Evolutionary conservation across 306 rosid species (phyloP), one percentile per base, ranked within the genome.

Genomic region (Sindora glabra): DNA sequence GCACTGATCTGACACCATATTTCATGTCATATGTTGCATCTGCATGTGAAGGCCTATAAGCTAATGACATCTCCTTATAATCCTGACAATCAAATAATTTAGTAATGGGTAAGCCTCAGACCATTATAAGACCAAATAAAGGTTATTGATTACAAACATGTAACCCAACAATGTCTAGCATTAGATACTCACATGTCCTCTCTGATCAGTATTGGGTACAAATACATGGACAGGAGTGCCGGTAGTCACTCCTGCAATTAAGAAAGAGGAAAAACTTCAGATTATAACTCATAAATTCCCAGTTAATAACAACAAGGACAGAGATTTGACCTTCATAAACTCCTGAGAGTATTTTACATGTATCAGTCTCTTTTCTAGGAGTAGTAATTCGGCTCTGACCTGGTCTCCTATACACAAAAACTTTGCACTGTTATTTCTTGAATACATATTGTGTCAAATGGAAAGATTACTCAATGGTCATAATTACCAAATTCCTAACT

Each of bases 301-400:
- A 19, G 33, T 4, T 36, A 37, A 39, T 12, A 48, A 58, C 13
- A n/a, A 44, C 23, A 51, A 8, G 48, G 46, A 74, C 36, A 13
- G 36, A 69, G 52, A 56, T 57, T 38, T 57, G 44, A 92, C 99
- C 97, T 70, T 84, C 95, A 17, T 83, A 75, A 67, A 94, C 83
- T 79, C 99, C 99, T 12, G 95, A 94, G 61, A 57, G 83, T 80
- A 94, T 89, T 77, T 61, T 73, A 64, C 99, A 94, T 1, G 97
- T 89, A 81, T 94, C 97, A 3, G 95, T 94, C 81, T 94, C 99
- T 81, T 94, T 94, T 67, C 99, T 84, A 14, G 99, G 97, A 12
- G 99, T 94, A 12, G 99, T 89, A 71, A 94, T 94, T 52, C 99
- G 86, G 73, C 99, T 89, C 70, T 94, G 99, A 64, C 99, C 99